Evolutionary conservation across 1,284 basidiomycete genomes (phyloP).

Genomic region (Ustilago bromivora): DNA sequence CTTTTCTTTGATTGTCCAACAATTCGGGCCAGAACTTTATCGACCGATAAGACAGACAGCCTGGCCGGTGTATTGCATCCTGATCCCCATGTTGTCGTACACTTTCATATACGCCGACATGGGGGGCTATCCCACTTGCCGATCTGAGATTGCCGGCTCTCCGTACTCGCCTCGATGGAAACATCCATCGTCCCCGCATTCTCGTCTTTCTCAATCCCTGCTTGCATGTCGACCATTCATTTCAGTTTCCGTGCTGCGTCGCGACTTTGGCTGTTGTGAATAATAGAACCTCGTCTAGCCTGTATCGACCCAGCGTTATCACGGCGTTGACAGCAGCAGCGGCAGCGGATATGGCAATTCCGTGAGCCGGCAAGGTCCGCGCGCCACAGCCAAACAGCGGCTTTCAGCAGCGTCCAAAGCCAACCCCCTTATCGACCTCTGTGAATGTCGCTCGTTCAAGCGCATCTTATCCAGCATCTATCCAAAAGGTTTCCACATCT

Average conservation of each 20-base stretch:
- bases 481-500: too few species aligned
- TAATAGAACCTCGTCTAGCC: neutral
- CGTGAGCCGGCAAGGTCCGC: neutral
- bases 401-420: neutral
- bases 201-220: too few species aligned
- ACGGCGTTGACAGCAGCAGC: neutral
- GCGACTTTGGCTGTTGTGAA: too few species aligned
- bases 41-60: neutral
- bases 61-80: neutral
- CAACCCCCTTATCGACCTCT: neutral
- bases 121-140: neutral
- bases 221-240: too few species aligned
- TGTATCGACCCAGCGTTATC: neutral
- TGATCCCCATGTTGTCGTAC: neutral
- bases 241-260: too few species aligned
- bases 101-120: neutral
- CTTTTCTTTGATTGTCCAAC: neutral
- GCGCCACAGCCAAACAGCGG: neutral
- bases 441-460: neutral
- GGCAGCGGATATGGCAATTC: neutral
- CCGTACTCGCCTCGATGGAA: neutral
- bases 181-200: neutral
- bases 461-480: too few species aligned
- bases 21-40: neutral
- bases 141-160: neutral